Base-by-base conservation (phyloP, 306 rosid genomes). In the Amphicarpaea edgeworthii region DNA sequence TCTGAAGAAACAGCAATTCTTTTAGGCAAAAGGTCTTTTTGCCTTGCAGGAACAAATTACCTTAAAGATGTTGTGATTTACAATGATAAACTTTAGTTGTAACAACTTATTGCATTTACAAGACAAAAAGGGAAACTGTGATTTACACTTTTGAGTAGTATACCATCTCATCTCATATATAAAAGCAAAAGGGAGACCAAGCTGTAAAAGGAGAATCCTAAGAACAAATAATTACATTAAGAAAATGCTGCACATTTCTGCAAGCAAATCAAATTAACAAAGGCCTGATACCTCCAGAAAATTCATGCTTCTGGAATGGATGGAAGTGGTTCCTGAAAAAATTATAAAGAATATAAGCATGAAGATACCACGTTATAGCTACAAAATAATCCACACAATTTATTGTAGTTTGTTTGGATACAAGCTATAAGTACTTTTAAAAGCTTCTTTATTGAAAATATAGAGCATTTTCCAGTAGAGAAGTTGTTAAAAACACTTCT, bases 291-390 rank as follows among this genome's bases (percentile, higher is more conserved):
- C 19, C 58, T 51, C 12, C 12, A 17, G 12, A 19, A 51, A 19
- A 51, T 51, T 83, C 81, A 94, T 64, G 86, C 89, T 90, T 94
- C 98, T 12, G 98, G 96, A 77, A 90, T 94, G 11, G 96, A 78
- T 38, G 87, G 59, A 8, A 90, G 89, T 38, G 65, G 73, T 32
- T 83, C 96, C 98, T 92, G 87, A 43, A 72, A 85, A 21, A 4
- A 4, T 82, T 32, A 15, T 17, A 73, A 79, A 73, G 76, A 74
- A 32, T 58, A 12, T 75, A 57, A 81, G 79, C 65, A 79, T 62
- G 50, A 14, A 49, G 24, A 65, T 61, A 43, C 19, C 49, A 81
- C 66, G 8, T 19, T 21, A 37, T 38, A 68, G 32, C 54, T 38
- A 69, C 75, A 51, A 40, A 64, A 78, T 30, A 55, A 78, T 76